These are phyloP conservation scores for Fonsecaea pugnacius DNA, from an alignment of 2,329 filamentous ascomycete genomes.

Conservation along the genomic window DNA sequence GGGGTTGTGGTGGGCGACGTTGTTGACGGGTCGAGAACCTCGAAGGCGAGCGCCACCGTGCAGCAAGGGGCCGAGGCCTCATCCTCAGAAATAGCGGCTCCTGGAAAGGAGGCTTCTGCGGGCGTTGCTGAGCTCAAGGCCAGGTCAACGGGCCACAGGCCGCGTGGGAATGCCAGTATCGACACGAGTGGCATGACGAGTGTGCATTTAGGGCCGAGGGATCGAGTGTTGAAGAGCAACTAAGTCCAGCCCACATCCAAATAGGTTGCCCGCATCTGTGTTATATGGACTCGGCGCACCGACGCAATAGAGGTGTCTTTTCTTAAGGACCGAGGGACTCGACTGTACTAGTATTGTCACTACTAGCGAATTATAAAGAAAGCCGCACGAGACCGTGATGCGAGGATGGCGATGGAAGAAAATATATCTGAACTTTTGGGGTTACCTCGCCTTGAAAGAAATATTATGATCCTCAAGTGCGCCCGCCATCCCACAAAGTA, in stretches of 20 bases:
- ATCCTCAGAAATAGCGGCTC: neutral
- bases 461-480: neutral
- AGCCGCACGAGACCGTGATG: neutral
- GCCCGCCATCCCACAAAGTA: neutral
- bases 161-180: constrained; percentile 16
- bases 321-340: neutral
- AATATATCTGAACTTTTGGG: neutral
- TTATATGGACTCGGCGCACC: neutral
- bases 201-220: constrained; percentile 28
- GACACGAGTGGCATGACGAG: constrained; percentile 28
- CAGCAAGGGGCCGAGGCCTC: neutral
- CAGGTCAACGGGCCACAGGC: neutral
- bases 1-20: constrained; percentile 75
- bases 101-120: neutral
- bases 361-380: neutral
- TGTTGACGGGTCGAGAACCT: neutral
- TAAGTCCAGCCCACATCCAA: neutral
- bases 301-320: neutral
- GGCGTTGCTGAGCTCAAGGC: neutral
- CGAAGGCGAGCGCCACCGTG: neutral
- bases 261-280: neutral
- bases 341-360: neutral
- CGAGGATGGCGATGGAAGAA: neutral
- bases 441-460: neutral
- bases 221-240: constrained; percentile 31